phyloP scores from a whole-genome alignment of 2,329 filamentous ascomycete genomes.

The Epichloe bromicola region DNA sequence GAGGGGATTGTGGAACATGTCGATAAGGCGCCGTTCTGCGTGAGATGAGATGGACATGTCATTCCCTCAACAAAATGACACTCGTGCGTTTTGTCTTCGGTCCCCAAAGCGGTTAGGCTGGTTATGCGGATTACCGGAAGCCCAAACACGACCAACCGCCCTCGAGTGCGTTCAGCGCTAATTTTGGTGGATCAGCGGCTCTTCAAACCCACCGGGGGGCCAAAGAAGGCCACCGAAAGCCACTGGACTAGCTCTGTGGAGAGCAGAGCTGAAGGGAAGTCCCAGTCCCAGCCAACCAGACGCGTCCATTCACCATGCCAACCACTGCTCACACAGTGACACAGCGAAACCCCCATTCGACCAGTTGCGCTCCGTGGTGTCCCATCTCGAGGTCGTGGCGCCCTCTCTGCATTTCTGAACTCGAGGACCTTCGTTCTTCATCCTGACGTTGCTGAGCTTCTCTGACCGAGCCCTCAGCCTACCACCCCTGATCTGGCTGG shows the following conservation, averaged over 20 bases:
- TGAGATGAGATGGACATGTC: no score
- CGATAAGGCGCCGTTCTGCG: neutral
- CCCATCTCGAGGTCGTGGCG: neutral
- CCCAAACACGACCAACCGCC: neutral
- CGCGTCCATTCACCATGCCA: neutral
- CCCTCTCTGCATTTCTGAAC: no score
- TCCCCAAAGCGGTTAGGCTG: slow-evolving; percentile 10
- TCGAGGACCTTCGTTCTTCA: neutral
- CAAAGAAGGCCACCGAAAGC: no score
- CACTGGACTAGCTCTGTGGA: neutral
- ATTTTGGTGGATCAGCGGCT: no score
- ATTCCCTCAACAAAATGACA: no score
- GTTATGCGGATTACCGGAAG: neutral
- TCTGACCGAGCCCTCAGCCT: neutral
- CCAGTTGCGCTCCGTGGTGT: neutral
- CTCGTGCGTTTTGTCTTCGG: slow-evolving; percentile 6
- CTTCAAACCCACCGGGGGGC: no score
- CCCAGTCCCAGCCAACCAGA: neutral
- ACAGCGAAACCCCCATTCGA: neutral
- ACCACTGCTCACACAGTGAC: neutral
- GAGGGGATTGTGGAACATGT: neutral
- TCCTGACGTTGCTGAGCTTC: neutral
- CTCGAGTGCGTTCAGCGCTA: no score
- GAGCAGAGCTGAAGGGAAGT: no score
- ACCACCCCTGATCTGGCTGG: neutral